These are phyloP conservation scores for Trapa incisa DNA, from an alignment of 345 rosid genomes.

Conservation along the genomic window DNA sequence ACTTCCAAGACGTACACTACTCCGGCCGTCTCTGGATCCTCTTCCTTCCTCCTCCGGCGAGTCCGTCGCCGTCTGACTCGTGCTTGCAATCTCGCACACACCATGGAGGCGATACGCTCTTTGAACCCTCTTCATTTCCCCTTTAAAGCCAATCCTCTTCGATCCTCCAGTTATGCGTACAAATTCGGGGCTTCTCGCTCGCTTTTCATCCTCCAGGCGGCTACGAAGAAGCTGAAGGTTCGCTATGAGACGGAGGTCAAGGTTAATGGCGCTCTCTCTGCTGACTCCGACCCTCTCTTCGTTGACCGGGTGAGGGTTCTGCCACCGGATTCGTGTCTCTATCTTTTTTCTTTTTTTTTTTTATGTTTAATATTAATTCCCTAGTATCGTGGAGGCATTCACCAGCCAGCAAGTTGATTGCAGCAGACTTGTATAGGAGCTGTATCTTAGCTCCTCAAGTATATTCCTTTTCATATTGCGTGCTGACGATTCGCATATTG, in stretches of 20 bases:
- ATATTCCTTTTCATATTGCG: background rate
- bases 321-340: background rate
- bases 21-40: too few species aligned
- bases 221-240: slow-evolving; percentile 22
- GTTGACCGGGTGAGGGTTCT: slow-evolving; percentile 49
- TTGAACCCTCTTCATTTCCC: slow-evolving; percentile 1
- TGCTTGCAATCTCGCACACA: background rate
- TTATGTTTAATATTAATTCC: too few species aligned
- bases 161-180: background rate
- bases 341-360: background rate
- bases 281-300: slow-evolving; percentile 59
- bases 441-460: background rate
- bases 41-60: too few species aligned
- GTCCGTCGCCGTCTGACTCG: too few species aligned
- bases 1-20: too few species aligned
- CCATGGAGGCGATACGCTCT: background rate
- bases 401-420: background rate
- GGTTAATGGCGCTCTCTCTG: slow-evolving; percentile 40
- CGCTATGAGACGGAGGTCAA: slow-evolving; percentile 44
- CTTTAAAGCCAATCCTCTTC: background rate
- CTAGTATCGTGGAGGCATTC: background rate
- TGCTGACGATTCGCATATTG: background rate
- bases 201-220: slow-evolving; percentile 16
- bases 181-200: slow-evolving; percentile 11
- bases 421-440: background rate